Evolutionary conservation across 495 filamentous ascomycete species (phyloP), one percentile per base, ranked within the genome.

Genomic region (Tuber indicum): DNA sequence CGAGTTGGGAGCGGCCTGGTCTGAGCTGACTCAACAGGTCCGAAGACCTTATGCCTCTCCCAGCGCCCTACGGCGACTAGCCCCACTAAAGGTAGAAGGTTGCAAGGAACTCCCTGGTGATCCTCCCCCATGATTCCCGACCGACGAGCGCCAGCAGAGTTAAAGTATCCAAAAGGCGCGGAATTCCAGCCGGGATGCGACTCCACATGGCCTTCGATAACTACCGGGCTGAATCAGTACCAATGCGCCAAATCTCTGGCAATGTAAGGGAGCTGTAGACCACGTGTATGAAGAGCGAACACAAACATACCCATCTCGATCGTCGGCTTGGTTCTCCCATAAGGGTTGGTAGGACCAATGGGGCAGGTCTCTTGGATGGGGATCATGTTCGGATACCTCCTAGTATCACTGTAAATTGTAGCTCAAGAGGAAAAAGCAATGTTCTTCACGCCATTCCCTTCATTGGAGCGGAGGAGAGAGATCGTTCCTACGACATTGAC

Each of bases 71-170:
- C 93, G 47, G 96, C 96, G 23, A 99, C 96, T 86, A 98, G 96
- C 49, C 94, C 96, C 43, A 98, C 88, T 77, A 99, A 87, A 12
- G 96, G 96, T 36, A 99, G 90, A 76, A 99, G 87, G 87, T 99
- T 99, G 88, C 93, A 98, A 3, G 96, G 96, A 43, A 97, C 91
- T 78, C 96, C 96, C 84, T 95, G 92, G 46, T 96, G 96, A 85
- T 99, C 94, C 86, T 99, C 96, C 74, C 96, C 96, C 96, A 99
- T 99, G 85, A 99, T 90, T 77, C 96, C 96, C 84, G 90, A 95
- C 71, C 96, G 96, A 85, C 98, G 96, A 46, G 94, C 91, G 83
- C 96, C 96, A 74, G 92, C 93, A 46, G 96, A 96, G 88, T 99
- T 99, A 88, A 99, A 99, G 87, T 99, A 99, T 75, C 96, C 90